phyloP scores from a whole-genome alignment of 75 land plant species.

The Gnetum montanum region DNA sequence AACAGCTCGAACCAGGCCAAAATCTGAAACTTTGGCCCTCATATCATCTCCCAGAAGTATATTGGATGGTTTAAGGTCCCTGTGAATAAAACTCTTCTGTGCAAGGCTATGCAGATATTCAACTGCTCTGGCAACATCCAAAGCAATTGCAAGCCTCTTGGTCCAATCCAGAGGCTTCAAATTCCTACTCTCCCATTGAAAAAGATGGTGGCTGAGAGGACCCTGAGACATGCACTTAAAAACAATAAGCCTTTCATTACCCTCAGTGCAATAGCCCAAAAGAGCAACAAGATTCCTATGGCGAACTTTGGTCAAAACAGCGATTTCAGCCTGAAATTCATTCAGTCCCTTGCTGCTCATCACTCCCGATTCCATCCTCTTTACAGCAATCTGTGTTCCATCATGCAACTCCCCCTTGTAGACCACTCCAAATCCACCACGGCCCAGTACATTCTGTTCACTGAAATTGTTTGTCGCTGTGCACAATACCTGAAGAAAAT shows the following conservation, averaged over 20 bases:
- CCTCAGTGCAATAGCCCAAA: conserved; percentile 65
- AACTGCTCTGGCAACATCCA: conserved; percentile 69
- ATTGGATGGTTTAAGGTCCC: conserved; percentile 53
- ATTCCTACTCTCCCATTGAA: conserved; percentile 39
- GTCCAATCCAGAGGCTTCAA: conserved; percentile 58
- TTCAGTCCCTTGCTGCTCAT: conserved; percentile 60
- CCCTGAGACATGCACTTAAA: conserved; percentile 48
- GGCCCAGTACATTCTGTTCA: conserved; percentile 48
- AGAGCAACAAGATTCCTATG: conserved; percentile 62
- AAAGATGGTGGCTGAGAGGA: conserved; percentile 43
- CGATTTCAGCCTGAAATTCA: conserved; percentile 72
- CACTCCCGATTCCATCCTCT: conserved; percentile 75
- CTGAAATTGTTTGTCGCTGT: conserved; percentile 70
- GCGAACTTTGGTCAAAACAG: conserved; percentile 67
- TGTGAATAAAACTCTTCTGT: conserved; percentile 51
- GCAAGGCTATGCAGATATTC: conserved; percentile 52
- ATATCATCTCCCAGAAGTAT: conserved; percentile 42
- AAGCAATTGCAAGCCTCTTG: conserved; percentile 55
- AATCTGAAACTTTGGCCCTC: conserved; percentile 75
- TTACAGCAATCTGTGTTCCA: conserved; percentile 88
- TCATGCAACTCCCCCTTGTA: conserved; percentile 82
- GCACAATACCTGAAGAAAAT: conserved; percentile 57
- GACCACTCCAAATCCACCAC: conserved; percentile 63
- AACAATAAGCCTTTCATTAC: conserved; percentile 45
- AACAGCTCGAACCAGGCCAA: conserved; percentile 76